These are phyloP conservation scores for Wickerhamomyces hampshirensis DNA, from an alignment of 805 yeast genomes.

Conservation along the genomic window DNA sequence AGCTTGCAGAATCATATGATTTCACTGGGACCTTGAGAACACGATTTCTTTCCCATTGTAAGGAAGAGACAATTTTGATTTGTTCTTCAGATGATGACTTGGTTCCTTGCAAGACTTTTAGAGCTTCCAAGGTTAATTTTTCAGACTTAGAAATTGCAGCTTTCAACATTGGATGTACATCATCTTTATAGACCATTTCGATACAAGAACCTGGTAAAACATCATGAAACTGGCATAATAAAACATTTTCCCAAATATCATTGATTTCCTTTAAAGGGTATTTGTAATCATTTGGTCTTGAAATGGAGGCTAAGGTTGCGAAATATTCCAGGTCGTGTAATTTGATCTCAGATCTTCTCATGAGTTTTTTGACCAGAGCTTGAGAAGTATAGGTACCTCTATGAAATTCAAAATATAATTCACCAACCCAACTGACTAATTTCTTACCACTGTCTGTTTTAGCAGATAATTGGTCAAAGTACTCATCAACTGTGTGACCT, in stretches of 20 bases:
- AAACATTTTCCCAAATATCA: constrained; percentile 80
- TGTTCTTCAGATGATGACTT: constrained; percentile 20
- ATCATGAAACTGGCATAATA: constrained; percentile 93
- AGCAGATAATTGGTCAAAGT: constrained; percentile 60
- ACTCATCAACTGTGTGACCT: constrained; percentile 71
- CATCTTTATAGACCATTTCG: constrained; percentile 86
- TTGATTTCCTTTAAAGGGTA: constrained; percentile 72
- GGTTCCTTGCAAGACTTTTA: constrained; percentile 9
- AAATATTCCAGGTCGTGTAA: constrained; percentile 83
- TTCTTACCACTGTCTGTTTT: constrained; percentile 59
- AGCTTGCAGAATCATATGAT: constrained; percentile 1
- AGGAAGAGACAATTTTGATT: constrained; percentile 40
- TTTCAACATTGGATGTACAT: constrained; percentile 74
- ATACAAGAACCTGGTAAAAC: constrained; percentile 97
- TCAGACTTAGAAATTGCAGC: constrained; percentile 50
- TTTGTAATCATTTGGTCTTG: constrained; percentile 40
- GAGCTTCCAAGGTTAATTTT: constrained; percentile 42
- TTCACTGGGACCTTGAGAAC: constrained; percentile 34
- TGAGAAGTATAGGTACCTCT: constrained; percentile 97
- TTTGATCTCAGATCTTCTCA: constrained; percentile 70
- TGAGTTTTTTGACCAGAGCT: constrained; percentile 75
- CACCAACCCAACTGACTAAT: constrained; percentile 90
- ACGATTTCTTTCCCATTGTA: constrained; percentile 55
- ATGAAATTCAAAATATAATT: constrained; percentile 89
- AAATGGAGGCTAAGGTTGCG: constrained; percentile 67